phyloP scores from a whole-genome alignment of 257 asterid genomes.

The Nemophila menziesii region DNA sequence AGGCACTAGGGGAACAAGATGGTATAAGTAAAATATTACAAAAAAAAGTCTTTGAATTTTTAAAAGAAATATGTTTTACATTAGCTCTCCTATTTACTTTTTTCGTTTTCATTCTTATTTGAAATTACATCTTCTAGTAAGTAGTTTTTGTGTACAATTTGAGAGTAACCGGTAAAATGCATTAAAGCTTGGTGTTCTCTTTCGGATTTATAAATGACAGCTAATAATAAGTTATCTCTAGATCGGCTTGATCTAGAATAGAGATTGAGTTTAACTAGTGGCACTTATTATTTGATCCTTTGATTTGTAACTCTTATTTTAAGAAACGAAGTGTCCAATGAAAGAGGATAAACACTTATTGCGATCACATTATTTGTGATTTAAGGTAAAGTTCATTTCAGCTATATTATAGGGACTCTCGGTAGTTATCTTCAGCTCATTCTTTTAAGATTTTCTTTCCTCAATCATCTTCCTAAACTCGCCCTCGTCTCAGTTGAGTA shows the following conservation, averaged over 20 bases:
- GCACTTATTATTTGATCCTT: no score
- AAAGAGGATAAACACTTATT: not conserved
- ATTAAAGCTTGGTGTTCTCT: not conserved
- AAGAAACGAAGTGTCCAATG: constrained; percentile 1
- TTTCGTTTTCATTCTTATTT: not conserved
- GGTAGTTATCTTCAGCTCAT: not conserved
- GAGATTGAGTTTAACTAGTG: not conserved
- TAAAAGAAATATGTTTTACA: no score
- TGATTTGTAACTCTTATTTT: no score
- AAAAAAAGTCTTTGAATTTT: not conserved
- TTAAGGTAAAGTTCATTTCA: not conserved
- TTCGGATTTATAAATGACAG: not conserved
- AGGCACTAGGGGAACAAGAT: not conserved
- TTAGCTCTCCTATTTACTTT: not conserved
- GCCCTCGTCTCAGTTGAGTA: constrained; percentile 6
- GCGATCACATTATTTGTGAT: constrained; percentile 5
- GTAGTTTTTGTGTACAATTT: not conserved
- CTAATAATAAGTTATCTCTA: not conserved
- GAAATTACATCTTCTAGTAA: not conserved
- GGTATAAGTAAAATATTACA: not conserved
- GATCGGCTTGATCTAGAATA: not conserved
- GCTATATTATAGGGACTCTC: not conserved
- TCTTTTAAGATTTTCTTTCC: constrained; percentile 6
- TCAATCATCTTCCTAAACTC: constrained; percentile 8
- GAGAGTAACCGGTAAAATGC: not conserved